Evolutionary conservation across 306 rosid species (phyloP), one percentile per base, ranked within the genome.

Genomic region (Oxytropis ochrocephala): DNA sequence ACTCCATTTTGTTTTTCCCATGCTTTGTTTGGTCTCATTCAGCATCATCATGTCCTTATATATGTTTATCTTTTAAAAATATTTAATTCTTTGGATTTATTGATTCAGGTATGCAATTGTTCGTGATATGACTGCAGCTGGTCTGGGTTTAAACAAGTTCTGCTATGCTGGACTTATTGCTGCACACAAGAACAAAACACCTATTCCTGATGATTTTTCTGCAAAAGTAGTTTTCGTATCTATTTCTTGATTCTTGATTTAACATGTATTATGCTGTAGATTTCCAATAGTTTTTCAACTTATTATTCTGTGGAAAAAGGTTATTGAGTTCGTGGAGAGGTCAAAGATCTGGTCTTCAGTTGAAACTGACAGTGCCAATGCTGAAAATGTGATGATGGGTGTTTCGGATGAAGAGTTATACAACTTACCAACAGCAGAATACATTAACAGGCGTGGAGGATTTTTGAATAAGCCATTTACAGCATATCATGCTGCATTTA

Each of bases 41-140:
- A 47, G 30, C 38, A 13, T 43, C 17, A 70, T 46, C 61, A 57
- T 43, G 54, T 78, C 4, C 61, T 35, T 48, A 61, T 39, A 61
- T 54, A 12, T 46, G 17, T 41, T 14, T 54, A 11, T 41, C 2
- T 32, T 24, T 47, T 73, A 6, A 8, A 41, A 69, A 35, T 24
- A 16, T 13, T 50, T 11, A 44, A 63, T 33, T 50, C 66, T 73
- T 78, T 29, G 50, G 60, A 74, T 33, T 29, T 62, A n/a, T 51
- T 75, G 70, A 59, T 84, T n/a, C 81, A 94, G 97, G 86, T 81
- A 84, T 81, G 87, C 97, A 32, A 87, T 91, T 83, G 91, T 91
- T 42, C 96, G 95, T 53, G 99, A 94, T 82, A 94, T 91, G 97
- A 88, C 92, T 65, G 88, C 99, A 67, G 97, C 97, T 69, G 99